Percentiles rank a stretch among this genome's conserved stretches.
Evolutionary conservation across 1,284 basidiomycete genomes (phyloP).

Genomic region (Coniophora puteana): DNA sequence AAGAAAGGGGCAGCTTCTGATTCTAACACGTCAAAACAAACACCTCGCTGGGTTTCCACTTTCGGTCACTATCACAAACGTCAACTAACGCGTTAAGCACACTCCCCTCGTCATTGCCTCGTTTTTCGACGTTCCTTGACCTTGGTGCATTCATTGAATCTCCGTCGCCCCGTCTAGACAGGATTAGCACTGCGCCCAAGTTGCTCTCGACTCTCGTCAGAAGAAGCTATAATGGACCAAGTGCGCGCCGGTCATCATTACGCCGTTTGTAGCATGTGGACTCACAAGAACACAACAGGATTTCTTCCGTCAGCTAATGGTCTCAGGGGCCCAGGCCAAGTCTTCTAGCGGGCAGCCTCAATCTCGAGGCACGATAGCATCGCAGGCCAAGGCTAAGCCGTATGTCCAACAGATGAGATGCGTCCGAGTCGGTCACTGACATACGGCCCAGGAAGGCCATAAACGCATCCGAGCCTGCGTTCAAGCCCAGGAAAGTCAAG

Average conservation of each 20-base stretch:
- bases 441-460: slow-evolving; percentile 30
- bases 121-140: too few species aligned
- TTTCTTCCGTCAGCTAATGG: slow-evolving; percentile 35
- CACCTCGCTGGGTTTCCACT: slow-evolving; percentile 4
- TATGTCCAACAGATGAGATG: slow-evolving; percentile 10
- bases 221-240: too few species aligned
- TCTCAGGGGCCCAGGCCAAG: slow-evolving; percentile 10
- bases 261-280: too few species aligned
- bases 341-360: slow-evolving; percentile 16
- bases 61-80: slow-evolving; percentile 4
- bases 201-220: too few species aligned
- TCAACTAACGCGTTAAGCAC: too few species aligned
- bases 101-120: too few species aligned
- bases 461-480: slow-evolving; percentile 47
- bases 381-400: slow-evolving; percentile 14
- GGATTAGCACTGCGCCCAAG: too few species aligned
- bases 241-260: too few species aligned
- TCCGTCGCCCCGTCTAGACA: too few species aligned
- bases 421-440: too few species aligned
- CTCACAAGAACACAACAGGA: too few species aligned
- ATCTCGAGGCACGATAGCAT: slow-evolving; percentile 5
- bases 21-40: slow-evolving; percentile 26
- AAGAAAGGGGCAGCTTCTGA: slow-evolving; percentile 13
- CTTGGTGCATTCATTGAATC: too few species aligned
- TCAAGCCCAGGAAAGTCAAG: slow-evolving; percentile 77